phyloP scores from a whole-genome alignment of 2,329 filamentous ascomycete genomes.

The Xylariaceae sp. region DNA sequence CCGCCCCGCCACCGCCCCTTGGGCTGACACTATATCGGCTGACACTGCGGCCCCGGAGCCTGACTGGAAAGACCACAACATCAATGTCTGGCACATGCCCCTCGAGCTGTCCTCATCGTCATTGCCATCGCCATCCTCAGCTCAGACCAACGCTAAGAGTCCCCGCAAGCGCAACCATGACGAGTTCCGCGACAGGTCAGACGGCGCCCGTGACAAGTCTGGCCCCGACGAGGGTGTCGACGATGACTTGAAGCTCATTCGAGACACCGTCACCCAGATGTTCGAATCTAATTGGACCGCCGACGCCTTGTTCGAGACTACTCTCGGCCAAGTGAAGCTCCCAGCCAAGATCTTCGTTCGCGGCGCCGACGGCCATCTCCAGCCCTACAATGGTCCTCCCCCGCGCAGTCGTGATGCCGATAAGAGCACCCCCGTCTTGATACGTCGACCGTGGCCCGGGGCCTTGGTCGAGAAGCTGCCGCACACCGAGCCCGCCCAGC shows the following conservation, averaged over 20 bases:
- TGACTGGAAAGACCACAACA: slow-evolving; percentile 70
- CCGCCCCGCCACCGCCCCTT: slow-evolving; percentile 15
- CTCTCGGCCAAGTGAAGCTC: slow-evolving; percentile 61
- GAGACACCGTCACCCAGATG: slow-evolving; percentile 68
- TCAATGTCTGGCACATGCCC: slow-evolving; percentile 82
- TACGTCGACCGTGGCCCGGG: slow-evolving; percentile 76
- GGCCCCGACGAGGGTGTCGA: slow-evolving; percentile 19
- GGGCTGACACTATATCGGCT: slow-evolving; percentile 39
- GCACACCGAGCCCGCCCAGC: slow-evolving; percentile 58
- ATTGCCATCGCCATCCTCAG: background rate
- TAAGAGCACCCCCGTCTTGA: slow-evolving; percentile 66
- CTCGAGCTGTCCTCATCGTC: slow-evolving; percentile 32
- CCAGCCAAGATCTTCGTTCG: slow-evolving; percentile 69
- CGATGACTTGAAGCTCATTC: slow-evolving; percentile 47
- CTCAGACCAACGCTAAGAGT: slow-evolving; percentile 19
- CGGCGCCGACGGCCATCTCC: slow-evolving; percentile 60
- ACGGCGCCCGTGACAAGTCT: no score
- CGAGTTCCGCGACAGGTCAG: slow-evolving; percentile 43
- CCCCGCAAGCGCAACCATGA: slow-evolving; percentile 39
- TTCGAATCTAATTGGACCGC: slow-evolving; percentile 73
- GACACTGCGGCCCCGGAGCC: slow-evolving; percentile 51
- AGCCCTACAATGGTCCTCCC: slow-evolving; percentile 65
- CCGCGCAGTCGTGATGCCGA: slow-evolving; percentile 47
- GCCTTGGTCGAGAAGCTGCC: slow-evolving; percentile 63
- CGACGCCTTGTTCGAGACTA: slow-evolving; percentile 65